Evolutionary conservation across 495 filamentous ascomycete species (phyloP).

Genomic region (Talaromyces liani): DNA sequence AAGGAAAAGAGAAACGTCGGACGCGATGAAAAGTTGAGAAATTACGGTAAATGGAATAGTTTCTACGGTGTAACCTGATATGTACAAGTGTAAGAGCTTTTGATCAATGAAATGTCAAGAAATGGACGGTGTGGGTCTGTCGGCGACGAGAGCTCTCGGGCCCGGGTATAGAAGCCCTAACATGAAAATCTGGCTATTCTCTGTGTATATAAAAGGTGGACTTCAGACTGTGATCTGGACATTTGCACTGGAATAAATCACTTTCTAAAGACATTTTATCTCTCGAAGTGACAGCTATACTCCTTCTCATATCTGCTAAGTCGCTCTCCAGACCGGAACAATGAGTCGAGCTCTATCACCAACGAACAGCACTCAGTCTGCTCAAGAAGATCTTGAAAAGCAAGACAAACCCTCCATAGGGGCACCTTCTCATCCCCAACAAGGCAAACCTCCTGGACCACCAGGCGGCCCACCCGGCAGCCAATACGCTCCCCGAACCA

Average conservation of each 20-base stretch:
- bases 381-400: background rate
- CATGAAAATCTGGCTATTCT: background rate
- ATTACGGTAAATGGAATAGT: background rate
- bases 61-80: background rate
- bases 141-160: background rate
- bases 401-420: background rate
- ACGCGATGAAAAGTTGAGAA: background rate
- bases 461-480: background rate
- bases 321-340: background rate
- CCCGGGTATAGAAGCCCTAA: background rate
- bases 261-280: background rate
- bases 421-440: background rate
- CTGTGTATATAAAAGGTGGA: background rate
- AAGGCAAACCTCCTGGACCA: background rate
- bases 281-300: background rate
- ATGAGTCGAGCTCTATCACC: background rate
- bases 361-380: background rate
- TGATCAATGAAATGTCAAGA: background rate
- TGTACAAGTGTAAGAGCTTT: background rate
- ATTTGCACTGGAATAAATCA: background rate
- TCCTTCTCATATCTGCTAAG: background rate
- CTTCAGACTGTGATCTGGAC: background rate
- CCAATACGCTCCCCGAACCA: background rate
- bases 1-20: background rate
- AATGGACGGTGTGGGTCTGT: background rate